phyloP scores from a whole-genome alignment of 352 stramenopile species.

The Globisporangium ultimum region DNA sequence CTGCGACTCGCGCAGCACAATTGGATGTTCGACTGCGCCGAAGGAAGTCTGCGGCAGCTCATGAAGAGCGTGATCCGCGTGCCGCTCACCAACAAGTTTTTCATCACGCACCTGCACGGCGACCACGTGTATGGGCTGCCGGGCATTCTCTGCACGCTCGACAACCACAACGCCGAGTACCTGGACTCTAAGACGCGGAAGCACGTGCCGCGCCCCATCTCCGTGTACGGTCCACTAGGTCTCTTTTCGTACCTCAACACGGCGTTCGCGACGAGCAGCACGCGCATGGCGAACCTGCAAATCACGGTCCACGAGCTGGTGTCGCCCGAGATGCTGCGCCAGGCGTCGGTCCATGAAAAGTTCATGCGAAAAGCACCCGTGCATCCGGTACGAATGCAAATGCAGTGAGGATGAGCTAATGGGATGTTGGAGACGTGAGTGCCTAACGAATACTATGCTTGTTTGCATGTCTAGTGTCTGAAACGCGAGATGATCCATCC shows the following conservation, averaged over 20 bases:
- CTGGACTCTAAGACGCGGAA: constrained; percentile 53
- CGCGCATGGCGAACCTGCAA: constrained; percentile 62
- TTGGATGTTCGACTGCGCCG: constrained; percentile 89
- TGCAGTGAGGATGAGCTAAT: not conserved
- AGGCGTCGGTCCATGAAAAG: constrained; percentile 50
- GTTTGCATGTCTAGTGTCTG: constrained; percentile 29
- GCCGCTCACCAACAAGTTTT: constrained; percentile 80
- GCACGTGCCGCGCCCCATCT: constrained; percentile 43
- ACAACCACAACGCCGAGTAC: constrained; percentile 71
- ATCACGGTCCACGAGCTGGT: constrained; percentile 80
- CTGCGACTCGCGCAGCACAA: constrained; percentile 61
- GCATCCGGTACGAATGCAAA: constrained; percentile 39
- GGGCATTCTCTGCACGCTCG: constrained; percentile 78
- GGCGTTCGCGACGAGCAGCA: constrained; percentile 57
- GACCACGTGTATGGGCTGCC: constrained; percentile 85
- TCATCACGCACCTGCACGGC: constrained; percentile 82
- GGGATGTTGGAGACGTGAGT: not conserved
- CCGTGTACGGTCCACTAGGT: constrained; percentile 74
- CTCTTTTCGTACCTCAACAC: constrained; percentile 80
- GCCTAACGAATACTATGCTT: not conserved
- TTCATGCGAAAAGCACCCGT: constrained; percentile 53
- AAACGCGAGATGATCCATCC: constrained; percentile 50
- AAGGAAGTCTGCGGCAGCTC: constrained; percentile 76
- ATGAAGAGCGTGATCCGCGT: constrained; percentile 77
- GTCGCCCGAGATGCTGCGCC: constrained; percentile 38